Evolutionary conservation across 805 yeast genomes (phyloP).

Genomic region (Candida maesae): DNA sequence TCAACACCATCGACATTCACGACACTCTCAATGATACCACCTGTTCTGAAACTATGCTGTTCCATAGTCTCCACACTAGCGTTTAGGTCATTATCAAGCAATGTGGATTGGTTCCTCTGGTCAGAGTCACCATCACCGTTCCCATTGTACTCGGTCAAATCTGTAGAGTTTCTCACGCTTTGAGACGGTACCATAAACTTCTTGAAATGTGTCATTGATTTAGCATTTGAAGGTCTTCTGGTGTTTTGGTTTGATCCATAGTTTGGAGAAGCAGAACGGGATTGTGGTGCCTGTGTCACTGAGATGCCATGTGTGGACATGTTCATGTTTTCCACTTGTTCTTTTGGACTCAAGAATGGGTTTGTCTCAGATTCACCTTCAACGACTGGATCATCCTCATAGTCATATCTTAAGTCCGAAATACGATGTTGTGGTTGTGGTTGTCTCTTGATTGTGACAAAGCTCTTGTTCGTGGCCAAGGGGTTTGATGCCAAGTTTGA

Average conservation of each 20-base stretch:
- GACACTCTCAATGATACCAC: constrained; percentile 70
- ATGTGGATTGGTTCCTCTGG: not conserved
- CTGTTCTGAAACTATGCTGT: constrained; percentile 25
- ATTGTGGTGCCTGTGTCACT: constrained; percentile 2
- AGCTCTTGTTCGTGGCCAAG: constrained; percentile 56
- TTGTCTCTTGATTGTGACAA: constrained; percentile 65
- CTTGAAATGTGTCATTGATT: constrained; percentile 19
- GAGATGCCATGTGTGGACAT: constrained; percentile 1
- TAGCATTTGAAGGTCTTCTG: not conserved
- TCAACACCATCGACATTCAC: constrained; percentile 81
- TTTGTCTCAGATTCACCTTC: constrained; percentile 2
- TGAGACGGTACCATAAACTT: constrained; percentile 15
- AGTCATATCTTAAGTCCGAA: constrained; percentile 17
- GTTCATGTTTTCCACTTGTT: not conserved
- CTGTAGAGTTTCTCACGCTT: constrained; percentile 16
- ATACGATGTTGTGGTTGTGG: constrained; percentile 29
- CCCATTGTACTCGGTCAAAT: constrained; percentile 16
- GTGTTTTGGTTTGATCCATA: constrained; percentile 19
- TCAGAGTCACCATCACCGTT: no score
- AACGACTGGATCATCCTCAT: constrained; percentile 13
- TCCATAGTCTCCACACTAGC: constrained; percentile 13
- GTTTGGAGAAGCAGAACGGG: constrained; percentile 20
- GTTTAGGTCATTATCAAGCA: not conserved
- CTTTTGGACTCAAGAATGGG: constrained; percentile 2
- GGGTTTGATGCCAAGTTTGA: constrained; percentile 68